Base-by-base conservation (phyloP, 2,329 filamentous ascomycete genomes). In the Nothopassalora personata region DNA sequence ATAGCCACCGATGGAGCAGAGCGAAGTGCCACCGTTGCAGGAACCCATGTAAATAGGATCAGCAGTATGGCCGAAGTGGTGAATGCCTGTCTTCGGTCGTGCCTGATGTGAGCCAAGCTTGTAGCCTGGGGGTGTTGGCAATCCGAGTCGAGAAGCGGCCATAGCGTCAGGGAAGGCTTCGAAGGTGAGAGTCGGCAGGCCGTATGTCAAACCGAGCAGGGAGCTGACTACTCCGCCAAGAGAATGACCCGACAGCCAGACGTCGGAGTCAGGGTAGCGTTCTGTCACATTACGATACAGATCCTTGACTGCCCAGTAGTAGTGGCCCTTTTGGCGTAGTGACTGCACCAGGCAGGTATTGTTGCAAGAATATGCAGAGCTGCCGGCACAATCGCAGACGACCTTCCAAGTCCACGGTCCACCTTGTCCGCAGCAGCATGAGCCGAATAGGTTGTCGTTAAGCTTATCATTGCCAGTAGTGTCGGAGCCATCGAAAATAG, bases 401-500 rank as follows among this genome's bases (percentile, higher is more conserved):
- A 95, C 88, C 61, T 89, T 87, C 87, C 91, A 97, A 15, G 91
- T 85, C 77, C 87, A 91, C 64, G 91, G 90, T 0, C 92, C 91
- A 68, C 95, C 92, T 75, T 97, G 91, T 4, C 86, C 94, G 75
- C 94, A 99, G 75, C 94, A 99, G 77, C 94, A 99, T 71, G 92
- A 96, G 77, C 97, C 97, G 75, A 96, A 96, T 9, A 99, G 81
- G 72, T 99, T 99, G 75, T 99, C 94, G 73, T 97, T 99, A 70
- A 92, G 80, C 77, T 99, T 99, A 77, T 99, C 94, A 67, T 96
- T 96, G 28, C 91, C 96, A 0, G 93, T 97, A 1, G 94, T 97
- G 54, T 92, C 93, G 39, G 93, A 89, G n/a, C 94, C 94, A 73
- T 97, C 93, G 71, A 97, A 97, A 3, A 97, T 86, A 11, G 94